phyloP scores from a whole-genome alignment of 164 flowering plant genomes.

The Amborella trichopoda region DNA sequence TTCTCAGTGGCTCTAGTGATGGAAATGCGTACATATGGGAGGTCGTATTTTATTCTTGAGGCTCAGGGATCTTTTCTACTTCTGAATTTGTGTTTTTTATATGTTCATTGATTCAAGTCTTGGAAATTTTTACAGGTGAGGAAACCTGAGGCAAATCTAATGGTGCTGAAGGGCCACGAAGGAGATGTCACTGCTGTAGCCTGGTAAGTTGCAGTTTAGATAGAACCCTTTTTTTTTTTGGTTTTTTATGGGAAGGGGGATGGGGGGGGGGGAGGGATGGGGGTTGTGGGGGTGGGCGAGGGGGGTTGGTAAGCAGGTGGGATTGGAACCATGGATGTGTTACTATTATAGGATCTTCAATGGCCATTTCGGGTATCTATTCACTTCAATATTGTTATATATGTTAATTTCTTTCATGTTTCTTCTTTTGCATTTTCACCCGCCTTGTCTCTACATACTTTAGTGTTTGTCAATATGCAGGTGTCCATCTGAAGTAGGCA shows the following conservation, averaged over 20 bases:
- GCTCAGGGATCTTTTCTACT: neutral
- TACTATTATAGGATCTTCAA: constrained; percentile 17
- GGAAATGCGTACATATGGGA: constrained; percentile 89
- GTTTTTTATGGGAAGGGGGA: too few species aligned
- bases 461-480: constrained; percentile 20
- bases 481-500: constrained; percentile 64
- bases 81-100: neutral
- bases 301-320: too few species aligned
- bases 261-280: too few species aligned
- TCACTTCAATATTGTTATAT: neutral
- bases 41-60: constrained; percentile 23
- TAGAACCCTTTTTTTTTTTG: too few species aligned
- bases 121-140: constrained; percentile 44
- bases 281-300: too few species aligned
- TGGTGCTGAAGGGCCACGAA: constrained; percentile 51
- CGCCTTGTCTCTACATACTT: too few species aligned
- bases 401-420: neutral
- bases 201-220: too few species aligned
- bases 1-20: constrained; percentile 90
- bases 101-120: constrained; percentile 1
- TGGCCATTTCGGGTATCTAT: neutral
- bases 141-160: constrained; percentile 51
- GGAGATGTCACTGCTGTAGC: constrained; percentile 90
- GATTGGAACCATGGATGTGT: too few species aligned
- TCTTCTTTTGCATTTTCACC: neutral